phyloP scores from a whole-genome alignment of 768 basidiomycete genomes.

The Leccinum sublutescens region DNA sequence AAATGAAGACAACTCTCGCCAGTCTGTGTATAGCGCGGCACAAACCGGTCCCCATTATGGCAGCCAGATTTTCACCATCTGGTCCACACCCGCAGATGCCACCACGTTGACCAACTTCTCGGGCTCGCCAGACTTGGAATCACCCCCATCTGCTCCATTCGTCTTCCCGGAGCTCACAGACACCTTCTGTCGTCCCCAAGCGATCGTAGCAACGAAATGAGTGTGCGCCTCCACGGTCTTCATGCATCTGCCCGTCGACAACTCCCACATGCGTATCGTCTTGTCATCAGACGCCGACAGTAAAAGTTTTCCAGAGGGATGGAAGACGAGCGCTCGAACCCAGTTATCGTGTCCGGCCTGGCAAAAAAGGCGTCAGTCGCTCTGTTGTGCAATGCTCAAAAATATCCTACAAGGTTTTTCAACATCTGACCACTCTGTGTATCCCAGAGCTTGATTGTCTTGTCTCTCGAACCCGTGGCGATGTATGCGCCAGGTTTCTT shows the following conservation, averaged over 20 bases:
- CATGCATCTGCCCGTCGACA: slow-evolving; percentile 78
- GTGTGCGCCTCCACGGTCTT: slow-evolving; percentile 87
- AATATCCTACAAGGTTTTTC: slow-evolving; percentile 59
- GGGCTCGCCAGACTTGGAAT: slow-evolving; percentile 31
- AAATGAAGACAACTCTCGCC: slow-evolving; percentile 17
- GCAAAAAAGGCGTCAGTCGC: slow-evolving; percentile 9
- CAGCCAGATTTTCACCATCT: slow-evolving; percentile 64
- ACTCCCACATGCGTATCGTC: slow-evolving; percentile 87
- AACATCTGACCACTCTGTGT: slow-evolving; percentile 77
- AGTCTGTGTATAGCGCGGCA: slow-evolving; percentile 9
- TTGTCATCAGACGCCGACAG: slow-evolving; percentile 94
- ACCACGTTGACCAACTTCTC: slow-evolving; percentile 70
- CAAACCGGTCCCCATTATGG: slow-evolving; percentile 37
- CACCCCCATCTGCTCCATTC: slow-evolving; percentile 37
- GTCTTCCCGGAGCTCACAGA: slow-evolving; percentile 41
- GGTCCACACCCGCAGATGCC: slow-evolving; percentile 67
- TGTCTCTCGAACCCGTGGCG: slow-evolving; percentile 86
- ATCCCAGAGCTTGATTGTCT: slow-evolving; percentile 92
- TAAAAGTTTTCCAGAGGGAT: slow-evolving; percentile 85
- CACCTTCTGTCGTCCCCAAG: slow-evolving; percentile 68
- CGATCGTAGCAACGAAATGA: slow-evolving; percentile 77
- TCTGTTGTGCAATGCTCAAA: background rate
- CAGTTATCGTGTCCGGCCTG: slow-evolving; percentile 86
- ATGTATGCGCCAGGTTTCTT: slow-evolving; percentile 60
- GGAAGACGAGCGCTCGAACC: slow-evolving; percentile 86